Percentiles rank a stretch among this genome's conserved stretches.
Evolutionary conservation across 2,329 filamentous ascomycete genomes (phyloP).

Genomic region (Sporothrix luriei): DNA sequence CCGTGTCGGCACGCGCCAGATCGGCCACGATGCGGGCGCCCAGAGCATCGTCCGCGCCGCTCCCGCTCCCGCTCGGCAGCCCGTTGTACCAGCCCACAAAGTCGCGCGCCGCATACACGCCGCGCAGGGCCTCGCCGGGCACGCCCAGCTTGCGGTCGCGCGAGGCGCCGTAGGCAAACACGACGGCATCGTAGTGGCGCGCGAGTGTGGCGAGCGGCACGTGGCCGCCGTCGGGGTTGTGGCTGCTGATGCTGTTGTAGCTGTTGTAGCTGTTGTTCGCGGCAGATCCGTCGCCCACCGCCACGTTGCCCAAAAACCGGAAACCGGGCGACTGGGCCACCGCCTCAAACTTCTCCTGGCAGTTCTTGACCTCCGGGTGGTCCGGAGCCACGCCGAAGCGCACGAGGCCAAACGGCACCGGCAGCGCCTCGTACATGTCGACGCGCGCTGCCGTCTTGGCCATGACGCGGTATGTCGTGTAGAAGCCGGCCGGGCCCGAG

Average conservation of each 20-base stretch:
- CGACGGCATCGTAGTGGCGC: conserved; percentile 85
- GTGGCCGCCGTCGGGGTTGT: conserved; percentile 48
- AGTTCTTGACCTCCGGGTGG: conserved; percentile 99
- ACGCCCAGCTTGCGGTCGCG: conserved; percentile 78
- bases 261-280: conserved; percentile 40
- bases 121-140: conserved; percentile 74
- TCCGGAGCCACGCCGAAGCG: conserved; percentile 97
- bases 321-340: conserved; percentile 81
- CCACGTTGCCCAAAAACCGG: conserved; percentile 87
- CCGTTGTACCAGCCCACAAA: conserved; percentile 99
- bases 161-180: conserved; percentile 91
- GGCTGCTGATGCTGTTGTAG: conserved; percentile 42
- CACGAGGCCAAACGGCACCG: conserved; percentile 89
- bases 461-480: conserved; percentile 85
- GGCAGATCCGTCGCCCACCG: conserved; percentile 59
- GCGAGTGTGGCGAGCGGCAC: conserved; percentile 70
- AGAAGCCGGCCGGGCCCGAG: conserved; percentile 94
- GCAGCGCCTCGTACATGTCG: conserved; percentile 95
- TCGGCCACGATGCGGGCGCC: conserved; percentile 57
- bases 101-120: conserved; percentile 83
- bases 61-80: too few species aligned
- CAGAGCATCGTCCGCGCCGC: conserved; percentile 52
- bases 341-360: conserved; percentile 88
- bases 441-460: conserved; percentile 71
- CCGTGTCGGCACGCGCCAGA: conserved; percentile 73